Evolutionary conservation across 257 asterid genomes (phyloP).

Genomic region (Rubia yunnanensis): DNA sequence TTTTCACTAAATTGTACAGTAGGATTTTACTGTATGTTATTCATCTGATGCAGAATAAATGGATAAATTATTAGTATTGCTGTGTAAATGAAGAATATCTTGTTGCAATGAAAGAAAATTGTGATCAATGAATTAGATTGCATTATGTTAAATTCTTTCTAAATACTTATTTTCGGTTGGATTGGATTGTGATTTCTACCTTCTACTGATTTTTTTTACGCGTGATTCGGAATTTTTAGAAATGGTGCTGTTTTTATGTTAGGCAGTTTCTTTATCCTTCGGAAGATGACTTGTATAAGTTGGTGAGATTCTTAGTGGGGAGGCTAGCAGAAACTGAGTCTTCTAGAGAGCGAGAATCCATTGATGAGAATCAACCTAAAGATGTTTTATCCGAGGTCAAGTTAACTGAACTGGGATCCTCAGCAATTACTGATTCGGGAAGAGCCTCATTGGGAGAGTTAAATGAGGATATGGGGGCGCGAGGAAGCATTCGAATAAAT

Average conservation of each 20-base stretch:
- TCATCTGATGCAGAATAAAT: neutral
- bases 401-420: conserved; percentile 2
- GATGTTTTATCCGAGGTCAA: conserved; percentile 9
- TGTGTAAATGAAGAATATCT: neutral
- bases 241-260: conserved; percentile 27
- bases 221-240: too few species aligned
- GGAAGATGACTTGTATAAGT: conserved; percentile 51
- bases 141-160: too few species aligned
- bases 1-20: neutral
- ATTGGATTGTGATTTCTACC: too few species aligned
- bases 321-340: conserved; percentile 32
- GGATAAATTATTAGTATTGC: neutral
- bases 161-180: too few species aligned
- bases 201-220: too few species aligned
- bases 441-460: neutral
- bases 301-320: conserved; percentile 51
- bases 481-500: conserved; percentile 6
- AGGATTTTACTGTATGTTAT: neutral
- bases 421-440: neutral
- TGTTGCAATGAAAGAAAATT: neutral
- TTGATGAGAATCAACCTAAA: conserved; percentile 11
- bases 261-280: conserved; percentile 80
- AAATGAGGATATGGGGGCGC: conserved; percentile 13
- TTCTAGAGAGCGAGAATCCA: conserved; percentile 17
- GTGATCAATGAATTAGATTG: neutral